Evolutionary conservation across 2,329 filamentous ascomycete genomes (phyloP).

Genomic region (Furcasterigmium furcatum): DNA sequence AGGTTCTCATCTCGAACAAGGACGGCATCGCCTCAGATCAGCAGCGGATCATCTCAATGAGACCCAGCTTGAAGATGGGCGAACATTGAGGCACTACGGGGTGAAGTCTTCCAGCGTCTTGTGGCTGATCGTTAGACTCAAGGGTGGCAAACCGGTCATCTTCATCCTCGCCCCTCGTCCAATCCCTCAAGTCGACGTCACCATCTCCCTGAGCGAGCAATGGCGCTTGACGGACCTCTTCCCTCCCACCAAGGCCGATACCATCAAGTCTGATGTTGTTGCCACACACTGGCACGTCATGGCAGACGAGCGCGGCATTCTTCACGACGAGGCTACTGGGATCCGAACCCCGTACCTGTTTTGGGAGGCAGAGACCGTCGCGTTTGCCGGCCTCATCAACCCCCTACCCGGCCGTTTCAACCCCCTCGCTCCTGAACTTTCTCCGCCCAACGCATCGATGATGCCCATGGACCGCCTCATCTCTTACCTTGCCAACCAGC

Average conservation of each 20-base stretch:
- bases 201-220: background rate
- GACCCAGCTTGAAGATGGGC: background rate
- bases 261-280: no score
- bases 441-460: no score
- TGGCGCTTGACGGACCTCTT: constrained; percentile 2
- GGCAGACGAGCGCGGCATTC: background rate
- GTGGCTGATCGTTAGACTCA: background rate
- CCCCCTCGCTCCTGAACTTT: background rate
- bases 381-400: background rate
- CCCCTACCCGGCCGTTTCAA: background rate
- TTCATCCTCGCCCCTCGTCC: background rate
- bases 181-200: background rate
- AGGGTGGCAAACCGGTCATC: constrained; percentile 1
- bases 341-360: constrained; percentile 2
- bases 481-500: constrained; percentile 5
- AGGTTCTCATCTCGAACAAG: background rate
- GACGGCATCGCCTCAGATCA: background rate
- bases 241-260: background rate
- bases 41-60: background rate
- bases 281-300: no score
- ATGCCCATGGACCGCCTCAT: constrained; percentile 5
- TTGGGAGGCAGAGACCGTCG: constrained; percentile 3
- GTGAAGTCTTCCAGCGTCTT: background rate
- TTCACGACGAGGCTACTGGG: background rate
- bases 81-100: background rate